These are phyloP conservation scores for Diutina ranongensis DNA, from an alignment of 1,139 yeast species.

Conservation along the genomic window DNA sequence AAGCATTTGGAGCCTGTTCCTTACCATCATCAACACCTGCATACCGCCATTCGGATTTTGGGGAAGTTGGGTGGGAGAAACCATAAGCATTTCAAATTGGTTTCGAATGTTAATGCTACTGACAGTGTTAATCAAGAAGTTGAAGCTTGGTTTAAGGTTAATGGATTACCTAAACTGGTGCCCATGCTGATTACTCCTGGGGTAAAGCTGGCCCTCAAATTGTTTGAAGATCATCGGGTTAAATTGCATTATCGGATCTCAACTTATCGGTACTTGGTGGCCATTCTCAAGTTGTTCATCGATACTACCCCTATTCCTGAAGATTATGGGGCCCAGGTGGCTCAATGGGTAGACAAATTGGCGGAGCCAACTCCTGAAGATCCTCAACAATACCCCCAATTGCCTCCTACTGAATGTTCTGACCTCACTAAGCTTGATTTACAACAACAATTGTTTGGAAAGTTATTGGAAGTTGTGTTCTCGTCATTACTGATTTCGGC, in stretches of 20 bases:
- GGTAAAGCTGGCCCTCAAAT: constrained; percentile 56
- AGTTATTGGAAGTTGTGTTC: constrained; percentile 59
- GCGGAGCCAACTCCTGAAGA: constrained; percentile 37
- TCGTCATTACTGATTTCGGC: constrained; percentile 69
- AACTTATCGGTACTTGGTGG: constrained; percentile 64
- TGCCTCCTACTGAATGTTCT: constrained; percentile 32
- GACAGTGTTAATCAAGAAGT: constrained; percentile 57
- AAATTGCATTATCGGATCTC: constrained; percentile 60
- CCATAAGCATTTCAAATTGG: constrained; percentile 71
- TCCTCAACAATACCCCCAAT: constrained; percentile 20
- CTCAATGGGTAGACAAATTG: constrained; percentile 24
- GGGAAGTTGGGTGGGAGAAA: constrained; percentile 97
- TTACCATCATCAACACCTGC: constrained; percentile 86
- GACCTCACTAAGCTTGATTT: constrained; percentile 42
- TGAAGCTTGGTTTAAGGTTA: constrained; percentile 54
- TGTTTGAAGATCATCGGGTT: constrained; percentile 56
- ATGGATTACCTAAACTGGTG: constrained; percentile 51
- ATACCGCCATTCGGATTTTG: constrained; percentile 81
- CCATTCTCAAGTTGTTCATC: constrained; percentile 58
- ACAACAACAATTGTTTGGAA: constrained; percentile 48
- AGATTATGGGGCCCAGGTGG: constrained; percentile 29
- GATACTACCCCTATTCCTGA: constrained; percentile 56
- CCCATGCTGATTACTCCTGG: constrained; percentile 80
- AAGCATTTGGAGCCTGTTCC: constrained; percentile 86
- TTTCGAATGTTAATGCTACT: constrained; percentile 47